Evolutionary conservation across 495 filamentous ascomycete genomes (phyloP), one percentile per base, ranked within the genome.

Genomic region (Aspergillus coremiiformis): DNA sequence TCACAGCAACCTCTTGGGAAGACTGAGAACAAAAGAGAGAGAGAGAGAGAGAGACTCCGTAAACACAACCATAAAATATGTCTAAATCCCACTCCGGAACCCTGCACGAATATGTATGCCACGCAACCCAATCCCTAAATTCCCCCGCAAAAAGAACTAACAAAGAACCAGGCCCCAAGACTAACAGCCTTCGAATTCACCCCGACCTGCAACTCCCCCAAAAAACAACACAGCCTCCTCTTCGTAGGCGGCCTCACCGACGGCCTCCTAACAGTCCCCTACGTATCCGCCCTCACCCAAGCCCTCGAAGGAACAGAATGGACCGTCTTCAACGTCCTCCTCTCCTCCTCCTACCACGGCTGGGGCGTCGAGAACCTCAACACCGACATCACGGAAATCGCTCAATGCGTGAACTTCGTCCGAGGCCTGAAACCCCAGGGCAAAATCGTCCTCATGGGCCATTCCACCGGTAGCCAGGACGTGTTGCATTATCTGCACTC

Each of bases 381-480:
- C 46, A 64, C 78, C 44, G 92, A 96, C 66, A 84, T 84, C 14
- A 65, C 76, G 19, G 89, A 98, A 64, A 77, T 96, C 39, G 78
- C 73, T 0, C 68, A 79, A 19, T 77, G 86, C 45, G 85, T 96
- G n/a, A 62, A 72, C 17, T 91, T 90, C 61, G 79, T 96, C 44
- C 74, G 73, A 3, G 59, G 63, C 44, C 29, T 60, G 52, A 70
- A 68, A 39, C 44, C 57, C 45, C 10, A 39, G 65, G 33, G 72
- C 10, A 88, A 84, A 61, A 71, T 95, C n/a, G 84, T 92, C 8
- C 64, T 96, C 10, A 81, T 98, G 78, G 93, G 93, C 9, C 89
- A 95, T 56, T 90, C 85, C 1, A 89, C 85, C 0, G 93, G 93
- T 2, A 89, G 86, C 53, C 93, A 95, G 71, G 90, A 95, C 61